phyloP scores from a whole-genome alignment of 768 basidiomycete species.

The Boletellus emodensis region DNA sequence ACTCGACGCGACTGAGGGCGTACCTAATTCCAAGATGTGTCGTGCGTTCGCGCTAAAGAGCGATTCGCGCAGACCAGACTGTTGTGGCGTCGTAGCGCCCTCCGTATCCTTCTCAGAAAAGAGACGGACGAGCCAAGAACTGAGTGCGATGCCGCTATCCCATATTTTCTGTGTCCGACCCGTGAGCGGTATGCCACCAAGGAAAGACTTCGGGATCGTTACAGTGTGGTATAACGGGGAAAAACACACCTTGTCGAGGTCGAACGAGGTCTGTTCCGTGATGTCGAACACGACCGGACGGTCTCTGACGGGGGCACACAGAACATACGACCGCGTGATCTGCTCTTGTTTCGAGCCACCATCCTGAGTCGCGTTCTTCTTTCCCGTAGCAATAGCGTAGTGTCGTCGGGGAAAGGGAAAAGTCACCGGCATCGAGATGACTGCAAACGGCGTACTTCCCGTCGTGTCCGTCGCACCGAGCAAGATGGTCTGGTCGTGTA shows the following conservation, averaged over 20 bases:
- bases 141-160: slow-evolving; percentile 88
- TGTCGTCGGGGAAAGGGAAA: slow-evolving; percentile 32
- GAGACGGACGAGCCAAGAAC: slow-evolving; percentile 64
- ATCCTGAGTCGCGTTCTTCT: slow-evolving; percentile 11
- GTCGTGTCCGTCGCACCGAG: slow-evolving; percentile 37
- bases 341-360: slow-evolving; percentile 56
- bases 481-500: slow-evolving; percentile 34
- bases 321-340: slow-evolving; percentile 39
- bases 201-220: no score
- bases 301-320: slow-evolving; percentile 2
- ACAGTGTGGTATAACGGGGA: no score
- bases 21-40: slow-evolving; percentile 69
- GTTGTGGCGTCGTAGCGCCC: neutral
- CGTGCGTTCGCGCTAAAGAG: slow-evolving; percentile 40
- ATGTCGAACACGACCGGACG: slow-evolving; percentile 41
- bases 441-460: slow-evolving; percentile 52
- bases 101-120: slow-evolving; percentile 12
- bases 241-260: slow-evolving; percentile 79
- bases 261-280: slow-evolving; percentile 82
- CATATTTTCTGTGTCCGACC: slow-evolving; percentile 74
- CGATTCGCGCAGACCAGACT: slow-evolving; percentile 27
- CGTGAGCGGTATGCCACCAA: slow-evolving; percentile 9
- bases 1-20: slow-evolving; percentile 1
- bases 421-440: slow-evolving; percentile 64
- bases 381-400: neutral